phyloP scores from a whole-genome alignment of 768 basidiomycete genomes.

The Boletales sp. region DNA sequence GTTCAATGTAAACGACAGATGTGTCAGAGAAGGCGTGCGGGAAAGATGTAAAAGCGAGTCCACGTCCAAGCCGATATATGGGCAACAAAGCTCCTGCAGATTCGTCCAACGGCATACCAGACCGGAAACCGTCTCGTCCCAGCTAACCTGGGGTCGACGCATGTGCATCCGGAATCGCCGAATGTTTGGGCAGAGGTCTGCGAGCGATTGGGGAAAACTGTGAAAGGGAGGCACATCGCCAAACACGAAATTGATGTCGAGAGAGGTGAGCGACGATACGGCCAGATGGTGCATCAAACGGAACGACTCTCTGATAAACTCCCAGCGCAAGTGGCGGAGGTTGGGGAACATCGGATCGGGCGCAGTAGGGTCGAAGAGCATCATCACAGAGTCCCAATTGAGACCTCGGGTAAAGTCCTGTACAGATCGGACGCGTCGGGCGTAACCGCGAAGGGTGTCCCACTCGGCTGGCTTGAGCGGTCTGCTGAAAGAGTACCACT shows the following conservation, averaged over 20 bases:
- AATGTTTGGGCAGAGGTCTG: constrained; percentile 15
- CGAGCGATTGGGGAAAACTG: constrained; percentile 15
- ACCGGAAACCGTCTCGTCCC: constrained; percentile 9
- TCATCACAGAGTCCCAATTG: constrained; percentile 15
- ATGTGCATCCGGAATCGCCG: constrained; percentile 10
- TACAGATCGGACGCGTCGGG: constrained; percentile 12
- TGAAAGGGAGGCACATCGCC: constrained; percentile 16
- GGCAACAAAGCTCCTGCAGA: constrained; percentile 14
- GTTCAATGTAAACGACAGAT: constrained; percentile 9
- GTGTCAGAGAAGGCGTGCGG: constrained; percentile 8
- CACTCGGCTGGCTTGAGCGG: constrained; percentile 8
- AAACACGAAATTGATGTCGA: constrained; percentile 19
- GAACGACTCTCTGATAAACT: constrained; percentile 15
- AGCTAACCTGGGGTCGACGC: constrained; percentile 12
- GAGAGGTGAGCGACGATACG: constrained; percentile 12
- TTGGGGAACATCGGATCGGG: constrained; percentile 17
- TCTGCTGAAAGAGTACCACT: constrained; percentile 17
- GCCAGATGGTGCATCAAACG: constrained; percentile 14
- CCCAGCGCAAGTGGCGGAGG: constrained; percentile 19
- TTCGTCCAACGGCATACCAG: constrained; percentile 15
- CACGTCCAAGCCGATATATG: constrained; percentile 8
- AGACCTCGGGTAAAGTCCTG: constrained; percentile 14
- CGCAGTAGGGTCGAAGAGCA: constrained; percentile 13
- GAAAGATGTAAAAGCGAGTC: constrained; percentile 15
- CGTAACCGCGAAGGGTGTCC: constrained; percentile 9